phyloP scores from a whole-genome alignment of 345 rosid genomes.

The Populus pruinosa region DNA sequence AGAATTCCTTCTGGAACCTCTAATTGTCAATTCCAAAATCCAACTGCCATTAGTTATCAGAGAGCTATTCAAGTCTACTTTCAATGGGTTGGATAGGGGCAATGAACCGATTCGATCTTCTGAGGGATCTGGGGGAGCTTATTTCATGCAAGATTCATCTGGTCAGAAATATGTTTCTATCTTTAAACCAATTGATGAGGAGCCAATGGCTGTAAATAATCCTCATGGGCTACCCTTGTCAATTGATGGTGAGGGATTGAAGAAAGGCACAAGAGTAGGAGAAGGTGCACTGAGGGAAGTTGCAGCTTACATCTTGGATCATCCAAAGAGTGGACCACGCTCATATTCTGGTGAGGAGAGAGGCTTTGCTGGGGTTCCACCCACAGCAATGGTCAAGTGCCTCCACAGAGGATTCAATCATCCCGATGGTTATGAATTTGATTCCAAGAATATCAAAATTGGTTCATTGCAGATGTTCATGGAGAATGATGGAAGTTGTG shows the following conservation, averaged over 20 bases:
- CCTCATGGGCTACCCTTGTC: slow-evolving; percentile 63
- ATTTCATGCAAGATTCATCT: slow-evolving; percentile 73
- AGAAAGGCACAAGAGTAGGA: slow-evolving; percentile 80
- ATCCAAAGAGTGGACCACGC: slow-evolving; percentile 43
- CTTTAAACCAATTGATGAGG: slow-evolving; percentile 86
- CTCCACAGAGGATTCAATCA: slow-evolving; percentile 66
- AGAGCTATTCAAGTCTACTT: slow-evolving; percentile 58
- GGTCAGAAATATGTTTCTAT: slow-evolving; percentile 62
- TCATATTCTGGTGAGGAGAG: slow-evolving; percentile 32
- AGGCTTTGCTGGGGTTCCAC: slow-evolving; percentile 89
- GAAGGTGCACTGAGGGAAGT: slow-evolving; percentile 88
- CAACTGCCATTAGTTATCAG: slow-evolving; percentile 40
- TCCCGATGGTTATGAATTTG: slow-evolving; percentile 49
- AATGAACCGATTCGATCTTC: slow-evolving; percentile 58
- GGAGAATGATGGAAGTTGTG: slow-evolving; percentile 74
- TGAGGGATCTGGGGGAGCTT: slow-evolving; percentile 87
- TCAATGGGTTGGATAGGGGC: slow-evolving; percentile 61
- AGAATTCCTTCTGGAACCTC: slow-evolving; percentile 59
- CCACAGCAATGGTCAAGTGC: slow-evolving; percentile 74
- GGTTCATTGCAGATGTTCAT: slow-evolving; percentile 87
- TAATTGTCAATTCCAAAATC: slow-evolving; percentile 36
- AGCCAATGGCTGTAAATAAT: slow-evolving; percentile 83
- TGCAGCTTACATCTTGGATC: slow-evolving; percentile 83
- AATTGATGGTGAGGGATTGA: slow-evolving; percentile 70
- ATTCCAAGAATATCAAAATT: slow-evolving; percentile 47